Percentiles rank a stretch among this genome's conserved stretches.
Evolutionary conservation across 192 early-diverging fungal species (phyloP).

Genomic region (Coemansia sp.): DNA sequence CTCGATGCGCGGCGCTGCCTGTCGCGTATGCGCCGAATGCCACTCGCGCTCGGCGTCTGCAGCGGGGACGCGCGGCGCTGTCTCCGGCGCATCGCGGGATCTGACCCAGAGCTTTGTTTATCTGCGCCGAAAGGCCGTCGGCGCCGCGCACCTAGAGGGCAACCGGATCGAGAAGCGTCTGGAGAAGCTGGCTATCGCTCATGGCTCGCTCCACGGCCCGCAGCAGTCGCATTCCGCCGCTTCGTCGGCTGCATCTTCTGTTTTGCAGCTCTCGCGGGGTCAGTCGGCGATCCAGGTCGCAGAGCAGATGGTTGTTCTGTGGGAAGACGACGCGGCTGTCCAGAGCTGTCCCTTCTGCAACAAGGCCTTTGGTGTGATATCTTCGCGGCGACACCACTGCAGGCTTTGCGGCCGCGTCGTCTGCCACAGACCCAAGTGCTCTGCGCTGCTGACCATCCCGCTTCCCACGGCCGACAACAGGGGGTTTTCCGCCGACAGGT

Average conservation of each 20-base stretch:
- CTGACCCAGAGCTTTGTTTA: conserved; percentile 56
- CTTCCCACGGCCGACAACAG: conserved; percentile 9
- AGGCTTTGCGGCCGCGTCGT: conserved; percentile 67
- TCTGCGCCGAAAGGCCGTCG: conserved; percentile 54
- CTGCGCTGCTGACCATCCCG: conserved; percentile 24
- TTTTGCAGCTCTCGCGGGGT: not conserved
- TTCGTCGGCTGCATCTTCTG: not conserved
- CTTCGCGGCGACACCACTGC: conserved; percentile 69
- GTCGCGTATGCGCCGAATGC: conserved; percentile 61
- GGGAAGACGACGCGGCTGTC: conserved; percentile 30
- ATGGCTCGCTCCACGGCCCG: conserved; percentile 2
- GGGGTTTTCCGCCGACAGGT: conserved; percentile 5
- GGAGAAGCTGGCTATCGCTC: conserved; percentile 58
- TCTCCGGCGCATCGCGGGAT: conserved; percentile 44
- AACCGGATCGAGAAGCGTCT: conserved; percentile 72
- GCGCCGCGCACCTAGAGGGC: conserved; percentile 62
- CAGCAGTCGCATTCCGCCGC: not conserved
- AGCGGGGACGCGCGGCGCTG: conserved; percentile 26
- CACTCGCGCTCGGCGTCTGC: conserved; percentile 32
- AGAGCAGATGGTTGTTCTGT: conserved; percentile 44
- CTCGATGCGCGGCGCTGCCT: conserved; percentile 55
- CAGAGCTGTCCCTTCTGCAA: conserved; percentile 24
- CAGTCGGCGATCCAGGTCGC: conserved; percentile 21
- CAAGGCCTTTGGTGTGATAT: conserved; percentile 50
- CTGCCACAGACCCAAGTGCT: conserved; percentile 57